Evolutionary conservation across 164 flowering plant genomes (phyloP), one percentile per base, ranked within the genome.

Genomic region (Magnolia officinalis): DNA sequence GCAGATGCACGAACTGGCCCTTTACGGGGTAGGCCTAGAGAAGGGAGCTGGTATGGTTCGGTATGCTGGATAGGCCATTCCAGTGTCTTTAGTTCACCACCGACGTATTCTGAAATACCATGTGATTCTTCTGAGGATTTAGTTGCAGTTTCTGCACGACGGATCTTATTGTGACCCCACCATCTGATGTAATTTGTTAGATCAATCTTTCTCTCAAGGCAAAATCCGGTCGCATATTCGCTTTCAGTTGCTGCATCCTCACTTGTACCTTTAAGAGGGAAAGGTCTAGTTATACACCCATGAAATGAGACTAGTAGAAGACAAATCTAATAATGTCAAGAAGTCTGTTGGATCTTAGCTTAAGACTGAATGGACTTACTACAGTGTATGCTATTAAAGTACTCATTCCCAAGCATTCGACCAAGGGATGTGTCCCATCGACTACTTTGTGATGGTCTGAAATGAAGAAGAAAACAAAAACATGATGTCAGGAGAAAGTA

Each of bases 31-130:
- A 80, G 63, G 29, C 98, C 99, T 50, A 96, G 77, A 58, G 83
- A 83, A 49, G 99, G 99, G 90, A 94, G 87, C 81, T 93, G 89
- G 81, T 93, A 96, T 52, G 99, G 97, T 79, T 92, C 94, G n/a
- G 97, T 90, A 50, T 86, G 89, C 78, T 83, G 89, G 66, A 81
- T 58, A 55, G 79, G 80, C 84, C 84, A 81, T 79, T 89, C 98
- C 49, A 85, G 75, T 78, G 87, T 71, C 81, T 87, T 92, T n/a
- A 91, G 89, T 81, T 93, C 99, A 78, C 82, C 73, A 24, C 83
- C 83, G 78, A 86, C 75, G 74, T 90, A 93, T 80, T 91, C 97
- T 18, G 82, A 61, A 75, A 77, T 72, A 68, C 85, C 80, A 75
- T 79, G 86, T 72, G 88, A 75, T 78, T 88, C 93, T 29, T 89